phyloP scores from a whole-genome alignment of 345 rosid genomes.

The Ailanthus altissimus region DNA sequence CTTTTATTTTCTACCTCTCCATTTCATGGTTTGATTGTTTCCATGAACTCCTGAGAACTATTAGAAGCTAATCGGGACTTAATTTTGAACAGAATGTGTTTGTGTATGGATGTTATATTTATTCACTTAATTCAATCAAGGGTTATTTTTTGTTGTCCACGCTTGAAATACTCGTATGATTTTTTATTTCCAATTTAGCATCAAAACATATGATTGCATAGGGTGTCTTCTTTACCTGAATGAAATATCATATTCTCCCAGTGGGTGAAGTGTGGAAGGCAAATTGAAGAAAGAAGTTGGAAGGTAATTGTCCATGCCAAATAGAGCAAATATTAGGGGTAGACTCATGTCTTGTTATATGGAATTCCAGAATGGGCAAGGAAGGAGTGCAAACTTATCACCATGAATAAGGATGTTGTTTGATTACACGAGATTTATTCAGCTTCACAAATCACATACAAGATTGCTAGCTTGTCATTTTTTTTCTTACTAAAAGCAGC shows the following conservation, averaged over 20 bases:
- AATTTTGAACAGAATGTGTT: not conserved
- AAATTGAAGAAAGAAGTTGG: not conserved
- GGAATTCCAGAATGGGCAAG: not conserved
- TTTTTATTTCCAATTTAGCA: not conserved
- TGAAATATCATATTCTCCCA: not conserved
- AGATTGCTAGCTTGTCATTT: not conserved
- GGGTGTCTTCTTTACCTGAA: not conserved
- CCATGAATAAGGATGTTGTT: not conserved
- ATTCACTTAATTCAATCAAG: not conserved
- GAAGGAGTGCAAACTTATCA: not conserved
- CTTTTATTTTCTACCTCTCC: not conserved
- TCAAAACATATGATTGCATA: not conserved
- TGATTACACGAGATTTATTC: no score
- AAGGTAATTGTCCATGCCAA: not conserved
- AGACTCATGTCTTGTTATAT: not conserved
- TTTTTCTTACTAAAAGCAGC: not conserved
- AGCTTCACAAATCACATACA: no score
- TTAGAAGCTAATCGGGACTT: not conserved
- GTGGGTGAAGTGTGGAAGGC: not conserved
- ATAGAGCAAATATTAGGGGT: not conserved
- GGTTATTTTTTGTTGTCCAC: not conserved
- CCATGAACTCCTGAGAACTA: not conserved
- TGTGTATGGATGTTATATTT: not conserved
- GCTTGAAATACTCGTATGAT: not conserved
- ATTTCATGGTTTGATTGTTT: no score